Evolutionary conservation across 257 asterid species (phyloP).

Genomic region (Salvia hispanica): DNA sequence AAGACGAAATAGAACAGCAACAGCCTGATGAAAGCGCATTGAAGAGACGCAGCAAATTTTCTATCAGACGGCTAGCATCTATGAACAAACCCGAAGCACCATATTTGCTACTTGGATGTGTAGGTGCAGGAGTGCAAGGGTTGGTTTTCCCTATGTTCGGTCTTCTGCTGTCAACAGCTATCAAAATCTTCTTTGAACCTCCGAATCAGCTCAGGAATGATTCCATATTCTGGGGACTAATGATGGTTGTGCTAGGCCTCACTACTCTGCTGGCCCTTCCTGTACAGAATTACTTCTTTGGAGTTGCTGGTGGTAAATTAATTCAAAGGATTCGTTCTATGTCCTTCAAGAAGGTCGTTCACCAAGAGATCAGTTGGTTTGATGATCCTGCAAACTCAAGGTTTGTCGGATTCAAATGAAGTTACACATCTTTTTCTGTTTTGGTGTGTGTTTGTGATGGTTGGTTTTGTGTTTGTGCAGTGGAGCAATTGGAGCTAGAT

Average conservation of each 20-base stretch:
- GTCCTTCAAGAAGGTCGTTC: conserved; percentile 67
- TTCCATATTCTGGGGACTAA: conserved; percentile 60
- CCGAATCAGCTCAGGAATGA: conserved; percentile 48
- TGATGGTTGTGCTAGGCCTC: conserved; percentile 52
- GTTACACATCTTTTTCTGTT: conserved; percentile 4
- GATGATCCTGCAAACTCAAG: conserved; percentile 90
- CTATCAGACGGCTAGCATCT: conserved; percentile 51
- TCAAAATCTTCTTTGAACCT: conserved; percentile 64
- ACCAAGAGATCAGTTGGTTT: conserved; percentile 88
- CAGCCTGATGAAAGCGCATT: conserved; percentile 29
- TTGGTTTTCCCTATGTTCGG: conserved; percentile 70
- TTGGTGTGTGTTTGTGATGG: neutral
- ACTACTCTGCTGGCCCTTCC: conserved; percentile 46
- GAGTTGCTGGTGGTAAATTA: conserved; percentile 78
- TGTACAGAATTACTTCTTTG: conserved; percentile 67
- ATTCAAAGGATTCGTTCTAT: conserved; percentile 67
- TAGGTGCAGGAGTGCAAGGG: conserved; percentile 65
- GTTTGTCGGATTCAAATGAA: conserved; percentile 37
- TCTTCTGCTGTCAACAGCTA: conserved; percentile 62
- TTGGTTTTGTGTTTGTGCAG: conserved; percentile 39
- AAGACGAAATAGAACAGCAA: conserved; percentile 4
- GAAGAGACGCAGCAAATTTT: conserved; percentile 42
- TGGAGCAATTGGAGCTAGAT: conserved; percentile 86
- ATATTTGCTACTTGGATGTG: conserved; percentile 54
- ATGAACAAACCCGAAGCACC: conserved; percentile 70